phyloP scores from a whole-genome alignment of 2,329 filamentous ascomycete genomes.

The Periglandula ipomoeae region DNA sequence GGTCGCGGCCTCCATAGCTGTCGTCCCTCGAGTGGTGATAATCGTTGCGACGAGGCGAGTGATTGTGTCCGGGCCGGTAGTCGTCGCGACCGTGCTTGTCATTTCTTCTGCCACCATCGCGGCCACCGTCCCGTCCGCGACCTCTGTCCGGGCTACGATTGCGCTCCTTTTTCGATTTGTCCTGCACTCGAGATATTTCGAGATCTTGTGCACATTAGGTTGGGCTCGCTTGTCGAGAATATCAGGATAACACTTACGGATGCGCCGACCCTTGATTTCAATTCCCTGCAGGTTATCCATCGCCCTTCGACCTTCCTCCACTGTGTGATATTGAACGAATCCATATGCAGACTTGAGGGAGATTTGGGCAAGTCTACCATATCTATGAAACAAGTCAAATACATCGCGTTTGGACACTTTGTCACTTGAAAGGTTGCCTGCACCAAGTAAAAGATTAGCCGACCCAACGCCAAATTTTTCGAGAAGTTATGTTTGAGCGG shows the following conservation, averaged over 20 bases:
- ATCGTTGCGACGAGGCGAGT: constrained; percentile 47
- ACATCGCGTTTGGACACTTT: constrained; percentile 89
- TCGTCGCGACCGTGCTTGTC: constrained; percentile 52
- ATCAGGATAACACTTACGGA: constrained; percentile 55
- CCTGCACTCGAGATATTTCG: constrained; percentile 82
- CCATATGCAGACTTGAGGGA: constrained; percentile 95
- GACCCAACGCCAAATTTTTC: background rate
- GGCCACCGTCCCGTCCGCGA: constrained; percentile 33
- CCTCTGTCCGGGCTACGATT: constrained; percentile 53
- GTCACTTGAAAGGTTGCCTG: constrained; percentile 86
- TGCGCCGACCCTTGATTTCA: constrained; percentile 79
- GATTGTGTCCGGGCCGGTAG: constrained; percentile 52
- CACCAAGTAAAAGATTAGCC: constrained; percentile 11
- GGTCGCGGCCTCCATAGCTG: constrained; percentile 39
- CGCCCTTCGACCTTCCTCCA: constrained; percentile 63
- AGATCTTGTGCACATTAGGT: constrained; percentile 48
- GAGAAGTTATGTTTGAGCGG: constrained; percentile 6
- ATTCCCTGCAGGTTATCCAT: constrained; percentile 71
- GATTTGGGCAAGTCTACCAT: constrained; percentile 84
- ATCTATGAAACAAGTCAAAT: constrained; percentile 80
- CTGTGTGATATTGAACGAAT: constrained; percentile 86
- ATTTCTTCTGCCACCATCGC: constrained; percentile 33
- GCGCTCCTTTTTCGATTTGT: constrained; percentile 56
- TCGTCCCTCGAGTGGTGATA: constrained; percentile 55
- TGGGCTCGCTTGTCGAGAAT: background rate